Percentiles rank a stretch among this genome's conserved stretches.
Evolutionary conservation across 495 filamentous ascomycete genomes (phyloP).

Genomic region (Hypomontagnella submonticulosa): DNA sequence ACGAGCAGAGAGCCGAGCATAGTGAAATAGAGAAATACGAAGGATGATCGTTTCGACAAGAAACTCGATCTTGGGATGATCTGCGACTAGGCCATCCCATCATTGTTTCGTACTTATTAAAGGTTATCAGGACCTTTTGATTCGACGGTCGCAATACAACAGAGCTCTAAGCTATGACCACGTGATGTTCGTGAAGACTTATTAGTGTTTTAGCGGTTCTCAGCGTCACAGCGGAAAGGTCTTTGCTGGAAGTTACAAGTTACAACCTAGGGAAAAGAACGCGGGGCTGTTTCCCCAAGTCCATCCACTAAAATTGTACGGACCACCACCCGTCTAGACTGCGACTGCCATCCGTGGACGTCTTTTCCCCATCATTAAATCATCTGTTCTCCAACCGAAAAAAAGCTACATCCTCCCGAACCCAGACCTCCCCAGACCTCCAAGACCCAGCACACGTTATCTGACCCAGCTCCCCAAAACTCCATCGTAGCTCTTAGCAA

Average conservation of each 20-base stretch:
- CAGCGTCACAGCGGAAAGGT: neutral
- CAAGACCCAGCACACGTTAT: slow-evolving; percentile 6
- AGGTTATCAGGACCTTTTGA: slow-evolving; percentile 14
- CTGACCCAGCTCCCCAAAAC: neutral
- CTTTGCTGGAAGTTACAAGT: too few relatives aligned
- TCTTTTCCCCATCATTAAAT: slow-evolving; percentile 33
- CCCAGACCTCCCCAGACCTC: neutral
- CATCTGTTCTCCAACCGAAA: slow-evolving; percentile 29
- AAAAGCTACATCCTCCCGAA: slow-evolving; percentile 3
- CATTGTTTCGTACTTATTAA: slow-evolving; percentile 34
- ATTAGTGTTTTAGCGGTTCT: slow-evolving; percentile 19
- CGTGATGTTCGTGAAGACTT: slow-evolving; percentile 23
- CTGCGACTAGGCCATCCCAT: slow-evolving; percentile 17
- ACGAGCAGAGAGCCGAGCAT: neutral
- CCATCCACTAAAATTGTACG: slow-evolving; percentile 22
- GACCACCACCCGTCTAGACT: neutral
- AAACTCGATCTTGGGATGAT: slow-evolving; percentile 33
- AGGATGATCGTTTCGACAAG: slow-evolving; percentile 26
- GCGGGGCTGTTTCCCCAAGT: slow-evolving; percentile 2
- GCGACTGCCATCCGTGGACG: neutral
- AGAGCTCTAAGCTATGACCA: slow-evolving; percentile 25
- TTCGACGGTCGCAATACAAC: slow-evolving; percentile 8
- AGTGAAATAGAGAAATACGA: slow-evolving; percentile 2
- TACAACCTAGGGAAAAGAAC: neutral
- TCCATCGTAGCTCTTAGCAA: neutral